Percentiles rank a stretch among this genome's conserved stretches.
These are phyloP conservation scores for Copromyces sp. DNA, from an alignment of 495 filamentous ascomycete species.

Conservation along the genomic window DNA sequence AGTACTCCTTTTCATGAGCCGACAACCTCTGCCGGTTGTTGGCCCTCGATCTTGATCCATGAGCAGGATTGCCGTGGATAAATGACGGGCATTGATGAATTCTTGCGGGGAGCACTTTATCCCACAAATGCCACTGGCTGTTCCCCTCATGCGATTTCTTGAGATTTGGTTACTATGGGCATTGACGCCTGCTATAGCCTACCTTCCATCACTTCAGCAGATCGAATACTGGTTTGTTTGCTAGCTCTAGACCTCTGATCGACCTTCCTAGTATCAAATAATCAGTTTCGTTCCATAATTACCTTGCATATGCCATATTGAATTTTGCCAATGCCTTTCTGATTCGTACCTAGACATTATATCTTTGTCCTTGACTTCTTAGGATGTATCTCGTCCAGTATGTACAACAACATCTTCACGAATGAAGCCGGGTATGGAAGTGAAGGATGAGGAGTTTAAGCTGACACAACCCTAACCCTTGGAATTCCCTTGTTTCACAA, in stretches of 20 bases:
- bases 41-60: not conserved
- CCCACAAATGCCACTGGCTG: not conserved
- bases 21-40: not conserved
- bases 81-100: not conserved
- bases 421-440: not conserved
- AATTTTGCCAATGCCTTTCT: no score
- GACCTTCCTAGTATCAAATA: no score
- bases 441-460: no score
- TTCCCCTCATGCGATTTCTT: not conserved
- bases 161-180: not conserved
- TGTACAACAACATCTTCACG: no score
- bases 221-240: no score
- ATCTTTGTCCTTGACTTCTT: no score
- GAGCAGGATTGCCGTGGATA: not conserved
- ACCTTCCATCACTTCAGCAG: not conserved
- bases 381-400: no score
- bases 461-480: not conserved
- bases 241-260: no score
- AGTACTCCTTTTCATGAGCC: not conserved
- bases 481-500: not conserved
- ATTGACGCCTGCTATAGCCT: not conserved
- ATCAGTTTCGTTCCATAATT: no score
- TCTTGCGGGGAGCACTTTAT: not conserved
- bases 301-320: no score
- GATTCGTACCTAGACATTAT: no score